phyloP scores from a whole-genome alignment of 2,329 filamentous ascomycete genomes.

The Niveomyces coronatus region DNA sequence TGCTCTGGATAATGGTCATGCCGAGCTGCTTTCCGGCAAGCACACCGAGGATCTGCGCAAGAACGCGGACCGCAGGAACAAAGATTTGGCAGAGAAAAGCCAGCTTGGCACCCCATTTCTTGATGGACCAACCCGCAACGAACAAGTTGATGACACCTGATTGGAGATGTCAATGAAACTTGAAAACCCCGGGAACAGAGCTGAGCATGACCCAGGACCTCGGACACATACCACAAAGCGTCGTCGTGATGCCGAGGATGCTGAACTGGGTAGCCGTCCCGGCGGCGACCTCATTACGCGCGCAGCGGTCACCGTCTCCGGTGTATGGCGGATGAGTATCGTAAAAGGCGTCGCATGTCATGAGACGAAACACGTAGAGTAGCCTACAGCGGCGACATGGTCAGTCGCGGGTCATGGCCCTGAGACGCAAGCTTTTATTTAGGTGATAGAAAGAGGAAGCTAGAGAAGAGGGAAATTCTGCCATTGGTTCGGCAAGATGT shows the following conservation, averaged over 20 bases:
- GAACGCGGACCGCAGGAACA: constrained; percentile 52
- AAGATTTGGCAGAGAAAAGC: constrained; percentile 54
- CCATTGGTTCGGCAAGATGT: constrained; percentile 5
- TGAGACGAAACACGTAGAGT: constrained; percentile 58
- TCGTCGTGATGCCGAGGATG: constrained; percentile 57
- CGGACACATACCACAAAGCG: constrained; percentile 45
- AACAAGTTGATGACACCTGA: constrained; percentile 51
- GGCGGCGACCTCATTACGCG: constrained; percentile 51
- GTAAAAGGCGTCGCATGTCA: constrained; percentile 65
- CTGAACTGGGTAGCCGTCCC: constrained; percentile 52
- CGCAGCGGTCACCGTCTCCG: constrained; percentile 44
- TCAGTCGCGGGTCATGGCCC: too few species aligned
- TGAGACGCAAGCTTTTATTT: too few species aligned
- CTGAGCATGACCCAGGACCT: constrained; percentile 4
- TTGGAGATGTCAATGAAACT: background rate
- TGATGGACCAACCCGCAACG: constrained; percentile 56
- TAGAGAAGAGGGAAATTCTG: background rate
- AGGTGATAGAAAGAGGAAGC: too few species aligned
- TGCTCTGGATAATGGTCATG: constrained; percentile 58
- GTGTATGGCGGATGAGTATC: constrained; percentile 40
- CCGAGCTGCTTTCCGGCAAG: constrained; percentile 48
- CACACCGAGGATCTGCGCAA: constrained; percentile 55
- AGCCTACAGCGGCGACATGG: constrained; percentile 21
- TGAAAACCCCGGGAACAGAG: background rate
- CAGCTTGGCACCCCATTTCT: constrained; percentile 51